Evolutionary conservation across 768 basidiomycete genomes (phyloP).

Genomic region (Termitomyces sp.): DNA sequence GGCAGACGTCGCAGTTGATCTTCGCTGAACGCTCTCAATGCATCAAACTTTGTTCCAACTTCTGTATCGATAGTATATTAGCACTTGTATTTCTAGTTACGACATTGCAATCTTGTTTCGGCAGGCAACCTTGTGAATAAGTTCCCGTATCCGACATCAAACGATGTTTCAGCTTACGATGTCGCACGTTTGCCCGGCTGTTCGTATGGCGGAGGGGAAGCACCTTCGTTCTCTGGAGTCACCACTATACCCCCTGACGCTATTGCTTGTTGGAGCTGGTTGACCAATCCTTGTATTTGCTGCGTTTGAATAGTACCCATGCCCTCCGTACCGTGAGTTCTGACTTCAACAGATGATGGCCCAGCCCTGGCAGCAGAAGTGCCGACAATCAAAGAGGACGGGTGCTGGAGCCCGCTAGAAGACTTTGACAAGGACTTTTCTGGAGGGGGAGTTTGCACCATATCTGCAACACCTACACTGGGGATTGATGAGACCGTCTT

Average conservation of each 20-base stretch:
- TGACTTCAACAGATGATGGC: background rate
- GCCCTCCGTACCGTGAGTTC: background rate
- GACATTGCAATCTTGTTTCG: too few species aligned
- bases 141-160: background rate
- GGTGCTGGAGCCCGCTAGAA: background rate
- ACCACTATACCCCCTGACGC: background rate
- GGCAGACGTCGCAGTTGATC: slow-evolving; percentile 6
- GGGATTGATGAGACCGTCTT: background rate
- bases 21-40: background rate
- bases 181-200: background rate
- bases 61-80: background rate
- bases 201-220: background rate
- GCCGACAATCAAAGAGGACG: background rate
- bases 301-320: background rate
- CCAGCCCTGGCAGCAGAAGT: background rate
- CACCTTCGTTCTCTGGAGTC: background rate
- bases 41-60: too few species aligned
- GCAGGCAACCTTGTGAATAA: too few species aligned
- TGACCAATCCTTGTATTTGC: background rate
- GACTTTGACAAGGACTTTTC: background rate
- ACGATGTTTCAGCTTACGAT: background rate
- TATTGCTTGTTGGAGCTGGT: background rate
- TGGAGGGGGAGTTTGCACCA: background rate
- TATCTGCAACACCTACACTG: background rate
- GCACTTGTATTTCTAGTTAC: background rate